Evolutionary conservation across 2,329 filamentous ascomycete species (phyloP).

Genomic region (Cadophora sp.): DNA sequence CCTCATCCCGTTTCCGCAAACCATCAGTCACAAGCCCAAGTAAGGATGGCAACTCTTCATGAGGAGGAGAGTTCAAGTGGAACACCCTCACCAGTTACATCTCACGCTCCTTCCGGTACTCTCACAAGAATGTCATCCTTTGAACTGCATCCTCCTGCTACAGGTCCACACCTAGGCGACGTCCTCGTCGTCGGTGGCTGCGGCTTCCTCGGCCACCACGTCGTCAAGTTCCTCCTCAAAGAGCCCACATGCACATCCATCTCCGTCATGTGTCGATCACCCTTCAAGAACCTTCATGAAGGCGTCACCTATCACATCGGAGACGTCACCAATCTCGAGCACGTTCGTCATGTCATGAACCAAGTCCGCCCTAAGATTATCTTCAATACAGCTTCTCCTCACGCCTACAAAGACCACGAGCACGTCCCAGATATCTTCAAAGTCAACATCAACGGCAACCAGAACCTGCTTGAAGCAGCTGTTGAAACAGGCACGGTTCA

Average conservation of each 20-base stretch:
- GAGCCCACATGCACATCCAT: slow-evolving; percentile 50
- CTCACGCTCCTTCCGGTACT: slow-evolving; percentile 7
- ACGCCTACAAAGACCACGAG: slow-evolving; percentile 45
- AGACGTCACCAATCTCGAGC: slow-evolving; percentile 55
- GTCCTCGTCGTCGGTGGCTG: slow-evolving; percentile 26
- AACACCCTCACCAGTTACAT: slow-evolving; percentile 17
- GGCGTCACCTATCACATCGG: slow-evolving; percentile 55
- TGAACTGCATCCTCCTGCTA: slow-evolving; percentile 3
- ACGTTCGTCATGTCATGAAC: slow-evolving; percentile 50
- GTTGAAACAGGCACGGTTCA: slow-evolving; percentile 54
- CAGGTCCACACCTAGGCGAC: slow-evolving; percentile 12
- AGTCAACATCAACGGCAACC: slow-evolving; percentile 59
- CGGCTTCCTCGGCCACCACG: slow-evolving; percentile 57
- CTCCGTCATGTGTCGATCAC: slow-evolving; percentile 54
- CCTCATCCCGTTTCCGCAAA: background rate
- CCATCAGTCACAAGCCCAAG: background rate
- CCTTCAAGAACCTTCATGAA: slow-evolving; percentile 45
- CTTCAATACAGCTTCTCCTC: slow-evolving; percentile 56
- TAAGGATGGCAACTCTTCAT: slow-evolving; percentile 12
- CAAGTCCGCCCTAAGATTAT: slow-evolving; percentile 54
- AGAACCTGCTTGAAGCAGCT: slow-evolving; percentile 54
- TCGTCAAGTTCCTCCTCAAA: slow-evolving; percentile 53
- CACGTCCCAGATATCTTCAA: slow-evolving; percentile 41
- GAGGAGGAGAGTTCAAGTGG: slow-evolving; percentile 10
- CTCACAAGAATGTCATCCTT: slow-evolving; percentile 22